Base-by-base conservation (phyloP, 768 basidiomycete species). In the Obba rivulosa region DNA sequence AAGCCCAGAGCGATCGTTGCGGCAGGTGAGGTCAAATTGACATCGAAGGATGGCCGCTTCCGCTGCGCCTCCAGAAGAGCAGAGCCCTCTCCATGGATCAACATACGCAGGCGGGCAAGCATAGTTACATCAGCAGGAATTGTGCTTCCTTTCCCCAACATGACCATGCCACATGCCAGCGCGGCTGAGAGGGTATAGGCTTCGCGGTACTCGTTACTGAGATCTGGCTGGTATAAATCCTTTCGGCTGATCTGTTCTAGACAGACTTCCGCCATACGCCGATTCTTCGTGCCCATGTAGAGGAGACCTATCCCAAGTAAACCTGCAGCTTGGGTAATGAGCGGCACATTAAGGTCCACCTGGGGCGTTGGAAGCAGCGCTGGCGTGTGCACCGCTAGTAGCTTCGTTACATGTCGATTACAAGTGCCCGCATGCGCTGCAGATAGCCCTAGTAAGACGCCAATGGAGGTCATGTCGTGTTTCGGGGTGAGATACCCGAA, bases 401-500 rank as follows among this genome's bases (percentile, higher is more conserved):
- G 70, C 59, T 92, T 92, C 8, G 92, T 96, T 53, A 98, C 84
- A 58, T 93, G 88, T 49, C 80, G 75, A 59, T 96, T 90, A 34
- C 80, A 80, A 48, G 77, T 90, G 4, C 93, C 95, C 24, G 92
- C 74, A 56, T 92, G 90, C 1, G 93, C 90, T 2, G 92, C 91
- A 2, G 92, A 83, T 38, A 98, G 75, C n/a, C 96, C 96, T 3
- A 99, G 80, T 0, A 99, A 76, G 36, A 98, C 78, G 2, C 87
- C 96, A 41, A 96, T 92, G 2, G 92, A 92, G 0, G 95, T 98
- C 53, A 92, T 75, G 58, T 98, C 94, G 62, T 98, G 94, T 59
- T 98, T 93, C 4, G 92, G 91, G 2, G 93, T 94, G 58, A 99
- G 78, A 64, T 97, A 96, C 13, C 83, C 81, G 63, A 95, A 97